Conservation (phyloP, 441 rosid genomes). For the Croton setiger region DNA sequence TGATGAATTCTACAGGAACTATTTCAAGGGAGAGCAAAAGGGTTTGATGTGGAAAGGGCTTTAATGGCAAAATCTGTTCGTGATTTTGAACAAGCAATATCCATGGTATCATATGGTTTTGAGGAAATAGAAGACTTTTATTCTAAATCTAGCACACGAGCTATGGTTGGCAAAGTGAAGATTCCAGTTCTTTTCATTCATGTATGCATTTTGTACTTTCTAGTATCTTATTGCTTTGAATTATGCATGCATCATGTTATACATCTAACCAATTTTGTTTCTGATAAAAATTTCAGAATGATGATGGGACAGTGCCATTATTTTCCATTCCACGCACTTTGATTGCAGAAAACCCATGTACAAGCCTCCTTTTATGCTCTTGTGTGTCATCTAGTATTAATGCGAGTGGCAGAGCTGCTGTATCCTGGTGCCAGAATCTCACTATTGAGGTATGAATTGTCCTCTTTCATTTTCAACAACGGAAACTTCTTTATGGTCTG, state of each 20-base stretch:
- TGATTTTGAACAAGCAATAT: constrained; percentile 86
- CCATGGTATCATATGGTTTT: constrained; percentile 87
- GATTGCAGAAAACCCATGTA: constrained; percentile 92
- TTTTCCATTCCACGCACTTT: constrained; percentile 72
- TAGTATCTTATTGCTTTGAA: constrained; percentile 12
- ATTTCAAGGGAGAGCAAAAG: constrained; percentile 83
- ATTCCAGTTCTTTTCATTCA: constrained; percentile 93
- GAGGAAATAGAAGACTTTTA: constrained; percentile 81
- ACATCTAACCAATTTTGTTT: constrained; percentile 26
- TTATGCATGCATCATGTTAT: constrained; percentile 2
- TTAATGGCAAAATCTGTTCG: constrained; percentile 76
- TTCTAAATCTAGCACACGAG: constrained; percentile 66
- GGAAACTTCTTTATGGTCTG: not conserved
- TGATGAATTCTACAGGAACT: constrained; percentile 52
- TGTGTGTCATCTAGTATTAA: constrained; percentile 40
- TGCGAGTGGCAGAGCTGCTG: constrained; percentile 39
- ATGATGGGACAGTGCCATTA: constrained; percentile 66
- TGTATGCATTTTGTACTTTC: constrained; percentile 41
- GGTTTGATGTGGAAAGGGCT: constrained; percentile 88
- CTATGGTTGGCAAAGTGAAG: constrained; percentile 71
- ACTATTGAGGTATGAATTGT: constrained; percentile 59
- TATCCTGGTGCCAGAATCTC: constrained; percentile 83
- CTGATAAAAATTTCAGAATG: constrained; percentile 55
- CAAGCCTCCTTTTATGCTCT: constrained; percentile 83
- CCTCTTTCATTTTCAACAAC: constrained; percentile 11